A percentile compares a stretch with the other conserved stretches of the same genome.
These are phyloP conservation scores for Saturnispora halmiae DNA, from an alignment of 805 yeast genomes.

Conservation along the genomic window DNA sequence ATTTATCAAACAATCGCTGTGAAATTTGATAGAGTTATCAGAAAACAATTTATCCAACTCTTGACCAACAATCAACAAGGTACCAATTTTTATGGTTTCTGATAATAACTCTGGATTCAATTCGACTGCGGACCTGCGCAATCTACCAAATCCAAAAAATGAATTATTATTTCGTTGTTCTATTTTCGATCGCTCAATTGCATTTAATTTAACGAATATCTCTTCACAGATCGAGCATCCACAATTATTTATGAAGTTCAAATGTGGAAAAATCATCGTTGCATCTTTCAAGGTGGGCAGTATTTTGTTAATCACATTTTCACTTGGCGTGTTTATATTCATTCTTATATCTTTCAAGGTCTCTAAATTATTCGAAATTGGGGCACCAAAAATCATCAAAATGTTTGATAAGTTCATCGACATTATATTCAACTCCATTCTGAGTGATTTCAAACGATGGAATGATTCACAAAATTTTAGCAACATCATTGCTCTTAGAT, in stretches of 20 bases:
- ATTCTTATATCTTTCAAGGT: slow-evolving; percentile 22
- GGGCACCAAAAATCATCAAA: slow-evolving; percentile 28
- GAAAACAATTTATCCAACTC: slow-evolving; percentile 23
- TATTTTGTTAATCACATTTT: slow-evolving; percentile 24
- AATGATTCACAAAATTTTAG: slow-evolving; percentile 25
- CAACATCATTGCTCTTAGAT: slow-evolving; percentile 27
- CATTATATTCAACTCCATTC: slow-evolving; percentile 22
- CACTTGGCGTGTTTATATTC: slow-evolving; percentile 24
- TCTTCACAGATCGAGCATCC: slow-evolving; percentile 19
- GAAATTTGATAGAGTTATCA: slow-evolving; percentile 9
- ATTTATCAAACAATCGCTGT: slow-evolving; percentile 12
- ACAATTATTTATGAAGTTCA: slow-evolving; percentile 23
- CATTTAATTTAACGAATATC: slow-evolving; percentile 10
- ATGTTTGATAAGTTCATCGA: slow-evolving; percentile 26
- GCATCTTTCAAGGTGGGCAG: slow-evolving; percentile 25
- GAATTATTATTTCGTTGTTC: slow-evolving; percentile 1
- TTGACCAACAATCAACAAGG: slow-evolving; percentile 26
- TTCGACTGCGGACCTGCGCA: slow-evolving; percentile 8
- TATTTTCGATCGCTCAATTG: neutral
- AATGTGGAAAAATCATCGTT: slow-evolving; percentile 22
- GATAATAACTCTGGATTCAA: slow-evolving; percentile 8
- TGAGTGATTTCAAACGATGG: slow-evolving; percentile 15
- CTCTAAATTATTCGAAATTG: slow-evolving; percentile 21
- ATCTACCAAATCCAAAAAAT: slow-evolving; percentile 9
- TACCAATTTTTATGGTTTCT: slow-evolving; percentile 27